Evolutionary conservation across 805 yeast genomes (phyloP), one percentile per base, ranked within the genome.

Genomic region (Zygoascus ofunaensis): DNA sequence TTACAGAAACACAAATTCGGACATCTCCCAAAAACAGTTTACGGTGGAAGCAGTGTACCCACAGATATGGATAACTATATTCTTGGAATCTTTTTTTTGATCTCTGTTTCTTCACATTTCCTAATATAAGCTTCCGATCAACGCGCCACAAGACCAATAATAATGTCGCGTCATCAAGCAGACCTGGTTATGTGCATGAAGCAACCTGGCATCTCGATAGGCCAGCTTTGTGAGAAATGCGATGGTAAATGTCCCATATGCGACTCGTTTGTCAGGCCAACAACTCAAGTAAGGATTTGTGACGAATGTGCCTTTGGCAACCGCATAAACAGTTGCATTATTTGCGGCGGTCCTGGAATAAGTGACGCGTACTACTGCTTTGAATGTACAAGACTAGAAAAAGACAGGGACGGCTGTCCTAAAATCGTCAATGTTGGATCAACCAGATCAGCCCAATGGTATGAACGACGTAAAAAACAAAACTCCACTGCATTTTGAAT

Each of bases 161-260:
- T n/a, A 7, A 87, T 87, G 96, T 85, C 95, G 2, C 79, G 92
- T 44, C 95, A 87, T 62, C 95, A 87, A 62, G 77, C 80, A 41
- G 97, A 89, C 58, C 70, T 87, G 21, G 74, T 83, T 2, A 78
- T 81, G 67, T 89, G 97, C 58, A 67, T 83, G 73, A 84, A 82
- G 58, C 92, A 78, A 54, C 87, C 95, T 1, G 97, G 97, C 0
- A 73, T 78, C 0, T 63, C 67, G 15, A 60, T 75, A 3, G 97
- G 95, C 1, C 65, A 71, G 41, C 68, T 89, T 2, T 89, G 97
- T 56, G 79, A 76, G 26, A 83, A 74, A 59, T 89, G 97, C 60
- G 96, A 89, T 58, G 97, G 96, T 1, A 73, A 79, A 52, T 89
- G 97, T 56, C 96, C 96, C 2, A 70, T 79, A 2, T 89, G 97